Conservation (phyloP, 331 rosid species). For the Ulmus americana region DNA sequence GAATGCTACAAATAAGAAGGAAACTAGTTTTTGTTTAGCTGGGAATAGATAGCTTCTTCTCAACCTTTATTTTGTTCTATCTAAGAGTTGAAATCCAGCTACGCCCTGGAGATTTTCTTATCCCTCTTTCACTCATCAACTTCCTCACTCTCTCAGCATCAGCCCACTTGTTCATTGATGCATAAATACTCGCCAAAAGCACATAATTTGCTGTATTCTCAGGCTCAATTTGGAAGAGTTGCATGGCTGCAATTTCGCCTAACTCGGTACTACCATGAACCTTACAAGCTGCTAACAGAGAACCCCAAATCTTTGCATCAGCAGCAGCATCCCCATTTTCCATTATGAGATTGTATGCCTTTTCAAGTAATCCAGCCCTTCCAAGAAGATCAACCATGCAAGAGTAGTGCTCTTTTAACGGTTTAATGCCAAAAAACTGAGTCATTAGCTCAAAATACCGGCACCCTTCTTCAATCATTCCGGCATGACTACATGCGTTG, state of each 20-base stretch:
- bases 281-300: conserved; percentile 65
- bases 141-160: conserved; percentile 45
- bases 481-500: conserved; percentile 59
- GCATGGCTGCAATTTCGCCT: conserved; percentile 57
- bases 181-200: conserved; percentile 60
- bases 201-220: conserved; percentile 47
- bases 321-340: conserved; percentile 20
- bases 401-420: conserved; percentile 53
- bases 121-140: conserved; percentile 39
- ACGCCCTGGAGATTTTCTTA: conserved; percentile 50
- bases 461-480: conserved; percentile 54
- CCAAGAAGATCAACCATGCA: conserved; percentile 74
- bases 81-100: conserved; percentile 38
- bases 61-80: not conserved
- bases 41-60: not conserved
- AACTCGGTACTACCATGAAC: conserved; percentile 52
- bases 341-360: conserved; percentile 42
- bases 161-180: conserved; percentile 52
- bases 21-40: too few relatives aligned
- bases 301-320: conserved; percentile 59
- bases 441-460: conserved; percentile 51
- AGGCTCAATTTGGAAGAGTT: conserved; percentile 53
- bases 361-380: conserved; percentile 52
- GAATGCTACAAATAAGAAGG: too few relatives aligned
- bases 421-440: conserved; percentile 39